These are phyloP conservation scores for Conticribra guillardii DNA, from an alignment of 108 stramenopile species.

Conservation along the genomic window DNA sequence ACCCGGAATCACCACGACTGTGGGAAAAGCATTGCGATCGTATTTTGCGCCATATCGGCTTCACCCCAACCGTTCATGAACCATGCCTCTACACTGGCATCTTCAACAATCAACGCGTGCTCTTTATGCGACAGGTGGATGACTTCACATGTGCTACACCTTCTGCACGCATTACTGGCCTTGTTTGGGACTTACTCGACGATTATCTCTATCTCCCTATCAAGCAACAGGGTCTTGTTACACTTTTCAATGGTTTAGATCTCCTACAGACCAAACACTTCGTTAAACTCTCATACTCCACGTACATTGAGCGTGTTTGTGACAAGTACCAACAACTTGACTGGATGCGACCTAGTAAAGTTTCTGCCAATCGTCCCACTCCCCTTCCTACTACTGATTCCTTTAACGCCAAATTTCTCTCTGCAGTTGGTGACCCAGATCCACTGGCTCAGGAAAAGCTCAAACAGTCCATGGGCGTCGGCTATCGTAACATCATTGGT, in stretches of 20 bases:
- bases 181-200: neutral
- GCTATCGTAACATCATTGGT: slow-evolving; percentile 38
- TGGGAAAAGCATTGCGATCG: slow-evolving; percentile 20
- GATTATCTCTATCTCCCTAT: too few species aligned
- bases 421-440: neutral
- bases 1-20: too few species aligned
- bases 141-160: slow-evolving; percentile 41
- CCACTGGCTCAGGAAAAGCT: slow-evolving; percentile 4
- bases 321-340: too few species aligned
- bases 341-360: slow-evolving; percentile 26
- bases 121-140: too few species aligned
- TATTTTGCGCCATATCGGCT: slow-evolving; percentile 27
- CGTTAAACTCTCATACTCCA: too few species aligned
- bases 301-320: too few species aligned
- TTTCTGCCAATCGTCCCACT: neutral
- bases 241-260: slow-evolving; percentile 44
- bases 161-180: neutral
- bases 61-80: slow-evolving; percentile 47
- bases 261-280: slow-evolving; percentile 29
- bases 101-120: too few species aligned
- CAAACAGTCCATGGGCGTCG: slow-evolving; percentile 9
- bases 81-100: slow-evolving; percentile 38
- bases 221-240: too few species aligned
- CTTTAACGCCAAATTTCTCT: neutral
- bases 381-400: slow-evolving; percentile 2